Evolutionary conservation across 305 asterid genomes (phyloP).

Genomic region (Stenogyne calaminthoides): DNA sequence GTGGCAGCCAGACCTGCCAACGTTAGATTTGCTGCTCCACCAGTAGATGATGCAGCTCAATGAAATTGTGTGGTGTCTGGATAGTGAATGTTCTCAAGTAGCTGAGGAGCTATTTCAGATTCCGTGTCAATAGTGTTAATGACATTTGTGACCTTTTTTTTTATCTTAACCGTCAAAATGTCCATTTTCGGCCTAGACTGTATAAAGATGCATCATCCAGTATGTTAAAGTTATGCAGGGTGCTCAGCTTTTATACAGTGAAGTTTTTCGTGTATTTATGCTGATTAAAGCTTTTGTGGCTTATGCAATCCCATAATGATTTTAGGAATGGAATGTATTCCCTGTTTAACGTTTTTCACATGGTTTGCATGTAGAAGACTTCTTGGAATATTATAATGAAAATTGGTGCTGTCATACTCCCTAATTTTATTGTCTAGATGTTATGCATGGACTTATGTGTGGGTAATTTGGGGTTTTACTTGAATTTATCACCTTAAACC

Average conservation of each 20-base stretch:
- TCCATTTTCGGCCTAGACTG: slow-evolving; percentile 28
- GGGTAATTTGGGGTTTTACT: no score
- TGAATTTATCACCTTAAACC: not conserved
- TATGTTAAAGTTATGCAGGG: slow-evolving; percentile 15
- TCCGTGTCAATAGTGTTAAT: slow-evolving; percentile 21
- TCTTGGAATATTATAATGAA: not conserved
- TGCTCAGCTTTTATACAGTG: slow-evolving; percentile 25
- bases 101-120: slow-evolving; percentile 21
- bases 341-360: not conserved
- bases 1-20: slow-evolving; percentile 79
- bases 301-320: not conserved
- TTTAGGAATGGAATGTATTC: not conserved
- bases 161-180: slow-evolving; percentile 9
- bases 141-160: slow-evolving; percentile 8
- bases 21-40: slow-evolving; percentile 88
- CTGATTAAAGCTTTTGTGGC: slow-evolving; percentile 21
- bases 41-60: slow-evolving; percentile 49
- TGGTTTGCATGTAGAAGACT: not conserved
- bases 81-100: slow-evolving; percentile 1
- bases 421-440: not conserved
- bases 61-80: slow-evolving; percentile 31
- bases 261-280: slow-evolving; percentile 13
- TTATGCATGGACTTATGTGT: not conserved
- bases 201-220: slow-evolving; percentile 36
- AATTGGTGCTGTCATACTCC: not conserved